phyloP scores from a whole-genome alignment of 2,329 filamentous ascomycete species.

The Aspergillus tubingensis region DNA sequence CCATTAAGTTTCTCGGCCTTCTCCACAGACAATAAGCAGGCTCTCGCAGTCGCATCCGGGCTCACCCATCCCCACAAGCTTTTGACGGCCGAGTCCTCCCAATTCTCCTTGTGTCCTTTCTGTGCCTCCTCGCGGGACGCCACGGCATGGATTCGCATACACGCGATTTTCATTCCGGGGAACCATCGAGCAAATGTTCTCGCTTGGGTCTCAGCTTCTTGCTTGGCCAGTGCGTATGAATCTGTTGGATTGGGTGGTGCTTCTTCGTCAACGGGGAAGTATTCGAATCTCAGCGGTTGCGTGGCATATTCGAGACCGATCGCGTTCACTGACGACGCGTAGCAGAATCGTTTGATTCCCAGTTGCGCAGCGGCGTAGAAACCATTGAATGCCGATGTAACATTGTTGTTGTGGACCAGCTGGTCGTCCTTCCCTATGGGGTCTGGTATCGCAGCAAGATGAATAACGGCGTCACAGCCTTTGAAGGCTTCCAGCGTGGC shows the following conservation, averaged over 20 bases:
- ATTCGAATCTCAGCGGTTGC: conserved; percentile 37
- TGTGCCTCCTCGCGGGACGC: conserved; percentile 31
- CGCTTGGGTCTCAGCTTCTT: conserved; percentile 39
- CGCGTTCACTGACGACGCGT: conserved; percentile 42
- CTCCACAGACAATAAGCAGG: conserved; percentile 38
- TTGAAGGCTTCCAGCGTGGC: conserved; percentile 34
- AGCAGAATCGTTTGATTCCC: conserved; percentile 40
- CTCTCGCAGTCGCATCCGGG: conserved; percentile 37
- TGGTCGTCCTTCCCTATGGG: conserved; percentile 36
- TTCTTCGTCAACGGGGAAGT: conserved; percentile 43
- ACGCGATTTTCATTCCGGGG: conserved; percentile 41
- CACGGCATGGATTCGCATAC: conserved; percentile 43
- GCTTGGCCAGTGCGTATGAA: conserved; percentile 40
- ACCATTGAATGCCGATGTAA: conserved; percentile 43
- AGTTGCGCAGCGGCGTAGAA: conserved; percentile 39
- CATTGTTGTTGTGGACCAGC: conserved; percentile 42
- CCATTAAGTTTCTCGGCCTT: conserved; percentile 35
- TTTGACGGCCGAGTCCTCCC: conserved; percentile 37
- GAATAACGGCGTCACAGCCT: conserved; percentile 42
- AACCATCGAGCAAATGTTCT: conserved; percentile 39
- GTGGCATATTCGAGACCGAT: conserved; percentile 43
- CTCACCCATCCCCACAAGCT: conserved; percentile 43
- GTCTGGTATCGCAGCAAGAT: conserved; percentile 42
- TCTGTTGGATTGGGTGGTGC: conserved; percentile 37
- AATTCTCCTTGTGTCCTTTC: conserved; percentile 36